Evolutionary conservation across 2,329 filamentous ascomycete genomes (phyloP), one percentile per base, ranked within the genome.

Genomic region (Lecanicillium sp.): DNA sequence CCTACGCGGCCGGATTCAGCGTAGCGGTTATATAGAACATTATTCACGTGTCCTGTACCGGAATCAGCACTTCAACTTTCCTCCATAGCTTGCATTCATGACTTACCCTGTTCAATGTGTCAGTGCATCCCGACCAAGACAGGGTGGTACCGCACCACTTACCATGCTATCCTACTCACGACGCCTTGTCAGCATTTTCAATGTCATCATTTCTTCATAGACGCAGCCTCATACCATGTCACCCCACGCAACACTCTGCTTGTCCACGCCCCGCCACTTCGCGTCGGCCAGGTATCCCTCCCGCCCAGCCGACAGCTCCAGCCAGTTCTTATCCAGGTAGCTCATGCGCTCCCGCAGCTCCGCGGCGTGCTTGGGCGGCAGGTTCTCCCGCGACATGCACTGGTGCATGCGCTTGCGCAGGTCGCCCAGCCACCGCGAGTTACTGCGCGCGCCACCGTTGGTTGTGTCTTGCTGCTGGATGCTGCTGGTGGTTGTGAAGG

Each of bases 1-100:
- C 88, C 86, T 22, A 90, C 75, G 27, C 89, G 75, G 4, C 80
- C 81, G 5, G 82, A 81, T 58, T 96, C 89, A 27, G 87, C 87
- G 58, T 86, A 94, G 44, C 84, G 76, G 49, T 84, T 80, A 59
- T 94, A 94, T 47, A 76, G 77, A 45, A 89, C 80, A 51, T 94
- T 94, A 58, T 94, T 95, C 35, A 95, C 83, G 59, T 95, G 87
- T 7, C 54, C 56, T 60, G 25, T 3, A 13, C 1, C 5, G 2
- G 14, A n/a, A n/a, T 40, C 22, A 38, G 14, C 5, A 22, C 22
- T 12, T 4, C 3, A 1, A 17, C 17, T 17, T 14, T n/a, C n/a
- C 2, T 30, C 7, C 12, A 2, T 25, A 25, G 22, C 22, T 25
- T 25, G 22, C 6, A 25, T 7, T 25, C 6, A 6, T 25, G 22